Evolutionary conservation across 2,329 filamentous ascomycete genomes (phyloP).

Genomic region (Verticillium dahliae): DNA sequence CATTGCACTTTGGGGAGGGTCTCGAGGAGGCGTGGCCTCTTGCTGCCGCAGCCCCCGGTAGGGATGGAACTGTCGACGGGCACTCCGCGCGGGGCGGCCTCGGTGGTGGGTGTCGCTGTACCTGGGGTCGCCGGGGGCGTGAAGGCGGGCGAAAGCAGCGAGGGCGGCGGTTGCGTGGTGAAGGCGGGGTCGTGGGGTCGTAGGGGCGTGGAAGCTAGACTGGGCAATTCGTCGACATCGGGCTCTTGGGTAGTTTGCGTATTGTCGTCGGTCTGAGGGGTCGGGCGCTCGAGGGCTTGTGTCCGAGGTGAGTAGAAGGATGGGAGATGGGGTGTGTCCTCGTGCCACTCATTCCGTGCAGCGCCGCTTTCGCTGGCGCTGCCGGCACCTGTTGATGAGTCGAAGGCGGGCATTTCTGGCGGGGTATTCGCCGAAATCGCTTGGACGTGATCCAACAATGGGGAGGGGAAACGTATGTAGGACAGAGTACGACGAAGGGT

Average conservation of each 20-base stretch:
- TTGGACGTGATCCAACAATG: neutral
- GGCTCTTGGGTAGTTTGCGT: slow-evolving; percentile 5
- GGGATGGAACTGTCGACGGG: slow-evolving; percentile 54
- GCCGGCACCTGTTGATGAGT: slow-evolving; percentile 13
- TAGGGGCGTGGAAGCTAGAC: neutral
- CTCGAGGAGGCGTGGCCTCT: slow-evolving; percentile 66
- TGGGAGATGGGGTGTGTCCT: slow-evolving; percentile 30
- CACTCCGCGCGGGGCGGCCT: slow-evolving; percentile 40
- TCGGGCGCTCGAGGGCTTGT: slow-evolving; percentile 15
- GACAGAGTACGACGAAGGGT: neutral
- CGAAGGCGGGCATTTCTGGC: slow-evolving; percentile 13
- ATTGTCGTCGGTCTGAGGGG: slow-evolving; percentile 4
- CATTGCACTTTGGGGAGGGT: slow-evolving; percentile 82
- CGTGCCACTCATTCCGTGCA: slow-evolving; percentile 17
- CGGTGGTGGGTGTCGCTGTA: slow-evolving; percentile 41
- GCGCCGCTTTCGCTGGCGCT: neutral
- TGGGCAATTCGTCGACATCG: slow-evolving; percentile 6
- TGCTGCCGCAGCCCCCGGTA: slow-evolving; percentile 53
- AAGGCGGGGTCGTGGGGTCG: slow-evolving; percentile 8
- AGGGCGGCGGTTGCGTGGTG: slow-evolving; percentile 38
- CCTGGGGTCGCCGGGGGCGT: slow-evolving; percentile 64
- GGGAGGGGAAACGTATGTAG: neutral
- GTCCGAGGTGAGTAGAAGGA: slow-evolving; percentile 41
- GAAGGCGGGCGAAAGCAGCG: slow-evolving; percentile 81
- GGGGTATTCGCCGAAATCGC: neutral